These are phyloP conservation scores for Melocanna baccifera DNA, from an alignment of 176 grass and related monocot species.

Conservation along the genomic window DNA sequence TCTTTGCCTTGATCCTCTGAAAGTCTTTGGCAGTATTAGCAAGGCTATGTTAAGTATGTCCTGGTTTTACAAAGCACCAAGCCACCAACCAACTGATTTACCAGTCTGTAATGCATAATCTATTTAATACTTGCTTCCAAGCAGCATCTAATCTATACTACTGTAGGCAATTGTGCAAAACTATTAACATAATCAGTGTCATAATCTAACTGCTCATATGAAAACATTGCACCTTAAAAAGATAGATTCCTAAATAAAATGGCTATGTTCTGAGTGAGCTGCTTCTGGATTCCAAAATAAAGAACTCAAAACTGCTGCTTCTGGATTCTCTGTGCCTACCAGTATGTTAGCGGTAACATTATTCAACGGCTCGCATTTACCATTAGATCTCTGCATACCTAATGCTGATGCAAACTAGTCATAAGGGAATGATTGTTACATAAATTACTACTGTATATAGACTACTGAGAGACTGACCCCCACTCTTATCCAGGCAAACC, in stretches of 20 bases:
- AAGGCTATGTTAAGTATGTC: conserved; percentile 12
- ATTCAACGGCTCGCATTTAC: not conserved
- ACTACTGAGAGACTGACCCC: not conserved
- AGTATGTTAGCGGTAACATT: not conserved
- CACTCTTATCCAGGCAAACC: conserved; percentile 55
- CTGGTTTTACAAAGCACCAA: conserved; percentile 14
- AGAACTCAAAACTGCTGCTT: not conserved
- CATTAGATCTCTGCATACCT: not conserved
- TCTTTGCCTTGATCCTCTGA: not conserved
- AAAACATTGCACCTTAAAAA: conserved; percentile 10
- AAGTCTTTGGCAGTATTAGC: conserved; percentile 41
- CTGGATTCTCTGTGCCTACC: not conserved
- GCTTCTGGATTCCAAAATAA: not conserved
- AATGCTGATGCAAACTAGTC: not conserved
- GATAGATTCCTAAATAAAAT: not conserved
- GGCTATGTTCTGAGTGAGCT: not conserved
- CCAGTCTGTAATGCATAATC: not conserved
- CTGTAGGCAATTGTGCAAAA: not conserved
- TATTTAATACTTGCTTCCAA: conserved; percentile 6
- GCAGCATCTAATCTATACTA: conserved; percentile 9
- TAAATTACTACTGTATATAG: not conserved
- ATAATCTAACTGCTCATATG: not conserved
- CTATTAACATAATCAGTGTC: not conserved
- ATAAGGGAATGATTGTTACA: not conserved
- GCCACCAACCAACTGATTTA: not conserved